Percentiles rank a stretch among this genome's conserved stretches.
Evolutionary conservation across 768 basidiomycete genomes (phyloP).

Genomic region (Kondoa malvinella): DNA sequence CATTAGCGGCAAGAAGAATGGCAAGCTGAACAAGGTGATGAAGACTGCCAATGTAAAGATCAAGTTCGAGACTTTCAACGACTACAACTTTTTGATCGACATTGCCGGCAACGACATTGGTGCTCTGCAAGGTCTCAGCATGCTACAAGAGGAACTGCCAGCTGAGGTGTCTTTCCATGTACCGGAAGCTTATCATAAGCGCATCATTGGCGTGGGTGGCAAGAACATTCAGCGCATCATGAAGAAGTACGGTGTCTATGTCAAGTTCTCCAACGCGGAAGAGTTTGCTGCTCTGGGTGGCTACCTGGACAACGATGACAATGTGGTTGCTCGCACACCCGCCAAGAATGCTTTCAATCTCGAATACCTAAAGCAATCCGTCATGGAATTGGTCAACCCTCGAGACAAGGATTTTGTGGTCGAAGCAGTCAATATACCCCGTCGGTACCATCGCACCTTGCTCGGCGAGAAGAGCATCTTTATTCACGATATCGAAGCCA

Average conservation of each 20-base stretch:
- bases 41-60: constrained; percentile 92
- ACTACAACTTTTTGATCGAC: constrained; percentile 41
- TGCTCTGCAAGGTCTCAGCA: constrained; percentile 66
- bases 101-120: constrained; percentile 68
- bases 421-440: constrained; percentile 81
- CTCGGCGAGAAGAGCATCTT: constrained; percentile 93
- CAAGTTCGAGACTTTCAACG: constrained; percentile 96
- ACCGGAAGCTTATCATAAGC: constrained; percentile 92
- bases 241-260: constrained; percentile 99
- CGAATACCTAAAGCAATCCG: constrained; percentile 82
- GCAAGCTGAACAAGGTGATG: constrained; percentile 99
- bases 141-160: constrained; percentile 92
- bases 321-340: constrained; percentile 92
- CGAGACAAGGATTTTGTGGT: constrained; percentile 97
- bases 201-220: constrained; percentile 95
- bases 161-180: constrained; percentile 98
- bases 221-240: constrained; percentile 97
- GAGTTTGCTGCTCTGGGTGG: constrained; percentile 89
- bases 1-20: constrained; percentile 97
- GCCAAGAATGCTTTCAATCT: constrained; percentile 92
- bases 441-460: constrained; percentile 83
- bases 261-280: constrained; percentile 96
- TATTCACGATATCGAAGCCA: constrained; percentile 88
- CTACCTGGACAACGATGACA: constrained; percentile 93
- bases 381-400: constrained; percentile 93